Base-by-base conservation (phyloP, 306 rosid species). In the Vigna unguiculata region DNA sequence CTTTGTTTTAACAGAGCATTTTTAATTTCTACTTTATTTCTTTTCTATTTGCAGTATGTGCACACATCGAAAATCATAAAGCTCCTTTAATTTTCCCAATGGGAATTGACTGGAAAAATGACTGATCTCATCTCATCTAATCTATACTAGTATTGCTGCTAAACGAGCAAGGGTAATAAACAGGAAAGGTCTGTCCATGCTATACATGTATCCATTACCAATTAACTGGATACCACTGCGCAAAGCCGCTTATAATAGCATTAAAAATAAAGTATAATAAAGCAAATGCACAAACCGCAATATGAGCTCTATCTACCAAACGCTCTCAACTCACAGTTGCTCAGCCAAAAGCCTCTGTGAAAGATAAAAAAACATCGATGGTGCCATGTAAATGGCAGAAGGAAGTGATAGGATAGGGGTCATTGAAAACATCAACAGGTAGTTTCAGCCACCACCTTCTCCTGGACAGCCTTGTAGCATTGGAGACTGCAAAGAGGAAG, bases 401-500 rank as follows among this genome's bases (percentile, higher is more conserved):
- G 32, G 71, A 65, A 59, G 52, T 7, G 49, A 82, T 30, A 25
- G 69, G 49, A 82, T 30, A 25, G 69, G 53, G 20, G 14, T 28
- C 64, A 54, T 8, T 19, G 68, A 62, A 28, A 81, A 49, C 82
- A 78, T 83, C 73, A 90, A 78, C 87, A n/a, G 22, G 62, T 77
- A 68, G 88, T 78, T 36, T 21, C 88, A 22, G 85, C 55, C 2
- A 25, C 70, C 65, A 8, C 53, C 80, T 82, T 82, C 75, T 61
- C 86, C 74, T 80, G 88, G 74, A 91, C 77, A 65, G 93, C 90
- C 86, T 89, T 91, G 88, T 95, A 92, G 86, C 98, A 92, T 83
- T 83, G 71, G 21, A 95, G 93, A 87, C 98, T 90, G 88, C 99
- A 95, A 67, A 95, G 96, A 74, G 98, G 97, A 72, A 91, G 91